Evolutionary conservation across 306 rosid genomes (phyloP).

Genomic region (Rosa chinensis): DNA sequence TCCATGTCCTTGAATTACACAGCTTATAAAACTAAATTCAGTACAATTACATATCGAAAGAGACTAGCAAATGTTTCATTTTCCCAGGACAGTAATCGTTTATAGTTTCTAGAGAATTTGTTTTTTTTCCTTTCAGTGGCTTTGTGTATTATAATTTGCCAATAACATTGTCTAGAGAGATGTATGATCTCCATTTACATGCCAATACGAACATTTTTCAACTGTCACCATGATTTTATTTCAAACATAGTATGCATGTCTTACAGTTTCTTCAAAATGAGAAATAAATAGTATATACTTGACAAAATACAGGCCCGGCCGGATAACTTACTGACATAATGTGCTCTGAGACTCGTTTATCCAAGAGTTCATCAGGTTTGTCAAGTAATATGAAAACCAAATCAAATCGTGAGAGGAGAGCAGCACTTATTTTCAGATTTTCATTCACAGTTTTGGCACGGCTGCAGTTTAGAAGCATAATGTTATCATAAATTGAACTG

Average conservation of each 20-base stretch:
- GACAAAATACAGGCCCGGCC: conserved; percentile 17
- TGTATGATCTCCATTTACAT: neutral
- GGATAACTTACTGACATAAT: conserved; percentile 85
- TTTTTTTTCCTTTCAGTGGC: neutral
- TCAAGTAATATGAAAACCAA: conserved; percentile 92
- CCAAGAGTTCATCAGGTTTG: conserved; percentile 90
- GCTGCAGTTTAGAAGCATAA: conserved; percentile 49
- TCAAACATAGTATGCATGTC: conserved; percentile 10
- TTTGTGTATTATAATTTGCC: neutral
- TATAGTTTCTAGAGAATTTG: neutral
- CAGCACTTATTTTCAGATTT: conserved; percentile 87
- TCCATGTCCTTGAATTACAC: conserved; percentile 5
- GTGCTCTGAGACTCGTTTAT: conserved; percentile 92
- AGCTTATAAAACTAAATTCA: neutral
- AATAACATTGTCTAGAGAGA: neutral
- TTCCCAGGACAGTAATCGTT: neutral
- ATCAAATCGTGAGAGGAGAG: conserved; percentile 91
- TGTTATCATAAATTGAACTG: conserved; percentile 18
- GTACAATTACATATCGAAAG: neutral
- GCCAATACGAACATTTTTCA: neutral
- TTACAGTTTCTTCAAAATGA: conserved; percentile 21
- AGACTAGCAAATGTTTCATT: neutral
- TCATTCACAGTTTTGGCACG: conserved; percentile 97
- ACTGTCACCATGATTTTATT: conserved; percentile 15
- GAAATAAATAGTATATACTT: conserved; percentile 22